These are phyloP conservation scores for Panaeolus papilionaceus DNA, from an alignment of 768 basidiomycete genomes.

Conservation along the genomic window DNA sequence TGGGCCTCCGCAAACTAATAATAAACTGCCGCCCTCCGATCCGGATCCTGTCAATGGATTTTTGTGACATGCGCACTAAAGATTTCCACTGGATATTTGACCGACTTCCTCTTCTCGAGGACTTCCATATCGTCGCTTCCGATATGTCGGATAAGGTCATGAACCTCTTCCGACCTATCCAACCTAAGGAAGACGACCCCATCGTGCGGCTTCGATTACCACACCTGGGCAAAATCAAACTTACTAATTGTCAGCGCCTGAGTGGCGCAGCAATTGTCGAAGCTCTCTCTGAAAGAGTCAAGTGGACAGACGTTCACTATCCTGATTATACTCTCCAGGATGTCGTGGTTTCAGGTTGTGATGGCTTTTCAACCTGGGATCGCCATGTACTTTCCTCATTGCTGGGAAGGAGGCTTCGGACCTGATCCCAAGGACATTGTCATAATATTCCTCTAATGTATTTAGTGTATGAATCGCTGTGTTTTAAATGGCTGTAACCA, in stretches of 20 bases:
- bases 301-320: conserved; percentile 39
- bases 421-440: conserved; percentile 15
- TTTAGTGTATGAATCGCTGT: neutral
- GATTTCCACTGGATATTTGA: conserved; percentile 77
- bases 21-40: conserved; percentile 67
- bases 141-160: conserved; percentile 84
- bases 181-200: conserved; percentile 19
- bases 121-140: conserved; percentile 78
- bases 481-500: too few species aligned
- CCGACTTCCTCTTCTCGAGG: conserved; percentile 54
- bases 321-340: conserved; percentile 35
- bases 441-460: neutral
- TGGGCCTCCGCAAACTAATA: conserved; percentile 76
- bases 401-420: conserved; percentile 36
- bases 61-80: conserved; percentile 84
- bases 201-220: conserved; percentile 56
- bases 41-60: conserved; percentile 75
- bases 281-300: conserved; percentile 54
- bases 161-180: conserved; percentile 55
- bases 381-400: conserved; percentile 33
- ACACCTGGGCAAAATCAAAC: conserved; percentile 52
- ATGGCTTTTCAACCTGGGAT: conserved; percentile 38
- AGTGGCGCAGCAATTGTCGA: conserved; percentile 63
- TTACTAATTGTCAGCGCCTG: conserved; percentile 69
- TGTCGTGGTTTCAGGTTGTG: conserved; percentile 47